Percentiles rank a stretch among this genome's conserved stretches.
Conservation (phyloP, 73 alveolate genomes). For the Loxodes magnus region DNA sequence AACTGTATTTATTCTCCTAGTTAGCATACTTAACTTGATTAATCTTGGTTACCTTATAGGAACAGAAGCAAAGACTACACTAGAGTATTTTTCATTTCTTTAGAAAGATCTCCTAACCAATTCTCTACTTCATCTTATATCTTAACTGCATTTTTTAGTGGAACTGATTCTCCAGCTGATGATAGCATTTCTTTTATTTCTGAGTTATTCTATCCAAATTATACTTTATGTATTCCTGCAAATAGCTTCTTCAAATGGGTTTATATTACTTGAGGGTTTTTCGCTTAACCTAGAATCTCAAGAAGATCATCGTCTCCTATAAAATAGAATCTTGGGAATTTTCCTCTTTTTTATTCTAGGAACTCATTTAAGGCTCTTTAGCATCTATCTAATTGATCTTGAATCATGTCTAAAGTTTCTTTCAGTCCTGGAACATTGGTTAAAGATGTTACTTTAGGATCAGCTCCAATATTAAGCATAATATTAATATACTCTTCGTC, state of each 20-base stretch:
- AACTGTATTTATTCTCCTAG: slow-evolving; percentile 92
- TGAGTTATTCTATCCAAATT: slow-evolving; percentile 76
- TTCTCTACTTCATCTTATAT: slow-evolving; percentile 95
- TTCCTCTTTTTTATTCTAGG: slow-evolving; percentile 96
- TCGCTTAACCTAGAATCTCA: slow-evolving; percentile 96
- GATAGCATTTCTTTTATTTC: slow-evolving; percentile 90
- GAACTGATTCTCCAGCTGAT: slow-evolving; percentile 89
- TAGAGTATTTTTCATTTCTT: slow-evolving; percentile 93
- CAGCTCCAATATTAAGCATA: slow-evolving; percentile 81
- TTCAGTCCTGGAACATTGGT: slow-evolving; percentile 88
- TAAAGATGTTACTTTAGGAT: slow-evolving; percentile 79
- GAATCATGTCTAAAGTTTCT: slow-evolving; percentile 89
- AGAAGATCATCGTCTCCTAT: slow-evolving; percentile 99
- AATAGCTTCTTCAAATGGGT: slow-evolving; percentile 97
- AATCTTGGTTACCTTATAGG: slow-evolving; percentile 13
- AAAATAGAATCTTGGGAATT: slow-evolving; percentile 98
- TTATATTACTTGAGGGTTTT: slow-evolving; percentile 96
- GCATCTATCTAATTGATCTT: slow-evolving; percentile 97
- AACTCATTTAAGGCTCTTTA: slow-evolving; percentile 97
- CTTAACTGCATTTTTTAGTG: slow-evolving; percentile 44
- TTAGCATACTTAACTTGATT: slow-evolving; percentile 50
- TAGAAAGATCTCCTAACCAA: slow-evolving; percentile 94
- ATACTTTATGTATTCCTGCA: slow-evolving; percentile 95
- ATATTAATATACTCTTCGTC: slow-evolving; percentile 94
- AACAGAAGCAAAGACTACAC: slow-evolving; percentile 45